Conservation (phyloP, 208 protist genomes). For the Trypanosoma lewisi region DNA sequence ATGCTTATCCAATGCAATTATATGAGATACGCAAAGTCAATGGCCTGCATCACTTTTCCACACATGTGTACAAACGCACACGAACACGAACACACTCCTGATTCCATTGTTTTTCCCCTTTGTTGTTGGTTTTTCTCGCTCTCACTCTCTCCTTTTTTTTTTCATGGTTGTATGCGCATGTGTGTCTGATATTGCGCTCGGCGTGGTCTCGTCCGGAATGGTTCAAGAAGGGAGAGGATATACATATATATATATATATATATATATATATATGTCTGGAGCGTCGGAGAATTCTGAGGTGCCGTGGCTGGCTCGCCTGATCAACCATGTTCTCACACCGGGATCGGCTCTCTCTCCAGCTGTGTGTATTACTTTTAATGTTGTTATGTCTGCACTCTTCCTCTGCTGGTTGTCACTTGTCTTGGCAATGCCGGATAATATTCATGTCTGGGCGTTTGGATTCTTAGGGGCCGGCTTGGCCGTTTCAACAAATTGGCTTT, state of each 20-base stretch:
- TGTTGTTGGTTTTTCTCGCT: neutral
- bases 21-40: too few relatives aligned
- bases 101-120: neutral
- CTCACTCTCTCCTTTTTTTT: slow-evolving; percentile 8
- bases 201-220: neutral
- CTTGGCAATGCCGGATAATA: slow-evolving; percentile 63
- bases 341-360: slow-evolving; percentile 80
- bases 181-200: slow-evolving; percentile 13
- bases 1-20: too few relatives aligned
- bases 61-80: too few relatives aligned
- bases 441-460: slow-evolving; percentile 89
- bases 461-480: slow-evolving; percentile 72
- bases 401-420: slow-evolving; percentile 76
- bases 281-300: slow-evolving; percentile 37
- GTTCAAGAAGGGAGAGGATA: neutral
- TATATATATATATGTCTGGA: neutral
- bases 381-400: slow-evolving; percentile 74
- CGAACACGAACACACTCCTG: too few relatives aligned
- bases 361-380: slow-evolving; percentile 82
- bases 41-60: too few relatives aligned
- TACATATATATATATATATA: neutral
- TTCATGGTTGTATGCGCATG: neutral
- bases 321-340: slow-evolving; percentile 85
- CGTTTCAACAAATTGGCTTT: slow-evolving; percentile 86
- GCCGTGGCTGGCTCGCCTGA: slow-evolving; percentile 58